phyloP scores from a whole-genome alignment of 192 early-diverging fungal species.

The Coemansia sp. region DNA sequence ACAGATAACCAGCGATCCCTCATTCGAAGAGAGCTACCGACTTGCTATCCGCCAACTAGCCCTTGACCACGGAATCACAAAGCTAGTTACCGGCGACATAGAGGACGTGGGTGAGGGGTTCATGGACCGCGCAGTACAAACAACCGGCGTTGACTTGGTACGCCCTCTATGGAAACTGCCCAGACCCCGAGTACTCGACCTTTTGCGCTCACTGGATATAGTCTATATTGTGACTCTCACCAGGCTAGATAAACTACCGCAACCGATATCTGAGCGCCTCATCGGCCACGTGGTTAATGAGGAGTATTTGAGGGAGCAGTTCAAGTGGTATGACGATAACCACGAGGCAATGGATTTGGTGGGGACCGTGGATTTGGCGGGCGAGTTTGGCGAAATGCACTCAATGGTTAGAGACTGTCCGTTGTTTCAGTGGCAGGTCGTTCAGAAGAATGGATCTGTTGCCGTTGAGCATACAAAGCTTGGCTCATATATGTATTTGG shows the following conservation, averaged over 20 bases:
- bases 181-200: constrained; percentile 43
- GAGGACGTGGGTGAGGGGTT: constrained; percentile 61
- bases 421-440: constrained; percentile 35
- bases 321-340: constrained; percentile 27
- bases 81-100: constrained; percentile 63
- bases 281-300: constrained; percentile 47
- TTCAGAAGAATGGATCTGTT: constrained; percentile 1
- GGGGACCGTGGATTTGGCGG: constrained; percentile 55
- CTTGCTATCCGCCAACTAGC: constrained; percentile 39
- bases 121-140: constrained; percentile 56
- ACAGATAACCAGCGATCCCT: constrained; percentile 45
- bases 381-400: constrained; percentile 71
- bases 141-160: constrained; percentile 49
- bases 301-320: constrained; percentile 41
- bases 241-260: constrained; percentile 16
- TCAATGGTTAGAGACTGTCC: constrained; percentile 67
- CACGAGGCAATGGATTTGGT: constrained; percentile 5
- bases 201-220: constrained; percentile 16
- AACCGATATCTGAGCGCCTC: constrained; percentile 17
- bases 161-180: constrained; percentile 61
- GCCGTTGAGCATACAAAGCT: constrained; percentile 18
- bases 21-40: constrained; percentile 54
- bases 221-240: constrained; percentile 35
- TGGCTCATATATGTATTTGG: constrained; percentile 49
- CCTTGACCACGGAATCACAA: constrained; percentile 45